Evolutionary conservation across 2,329 filamentous ascomycete genomes (phyloP).

Genomic region (Ophiostoma fasciatum): DNA sequence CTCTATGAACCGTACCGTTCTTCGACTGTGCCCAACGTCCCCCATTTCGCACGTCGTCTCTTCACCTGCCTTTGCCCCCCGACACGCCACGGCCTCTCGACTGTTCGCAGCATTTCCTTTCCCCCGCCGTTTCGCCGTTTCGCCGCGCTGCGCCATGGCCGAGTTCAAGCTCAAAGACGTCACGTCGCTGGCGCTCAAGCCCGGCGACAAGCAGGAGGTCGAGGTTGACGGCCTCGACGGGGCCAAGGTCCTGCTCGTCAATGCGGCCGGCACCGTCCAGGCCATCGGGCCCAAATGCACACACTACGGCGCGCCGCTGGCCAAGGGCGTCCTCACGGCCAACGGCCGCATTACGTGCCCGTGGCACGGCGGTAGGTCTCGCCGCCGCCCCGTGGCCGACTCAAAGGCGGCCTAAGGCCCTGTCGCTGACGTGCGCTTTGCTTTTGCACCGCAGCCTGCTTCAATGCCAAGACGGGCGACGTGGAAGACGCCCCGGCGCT

Average conservation of each 20-base stretch:
- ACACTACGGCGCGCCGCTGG: constrained; percentile 78
- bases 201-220: constrained; percentile 72
- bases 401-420: background rate
- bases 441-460: constrained; percentile 54
- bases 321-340: constrained; percentile 69
- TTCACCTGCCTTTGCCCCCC: background rate
- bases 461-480: constrained; percentile 76
- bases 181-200: constrained; percentile 56
- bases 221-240: constrained; percentile 81
- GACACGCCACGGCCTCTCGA: background rate
- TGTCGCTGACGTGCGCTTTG: constrained; percentile 3
- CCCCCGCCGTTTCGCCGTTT: constrained; percentile 3
- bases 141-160: constrained; percentile 27
- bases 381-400: background rate
- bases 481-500: constrained; percentile 90
- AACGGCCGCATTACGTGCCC: constrained; percentile 81
- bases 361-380: constrained; percentile 73
- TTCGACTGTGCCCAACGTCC: background rate
- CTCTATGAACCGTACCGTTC: background rate
- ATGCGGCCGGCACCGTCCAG: constrained; percentile 59
- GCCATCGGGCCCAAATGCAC: constrained; percentile 74
- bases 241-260: constrained; percentile 76
- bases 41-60: background rate
- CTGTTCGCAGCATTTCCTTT: background rate
- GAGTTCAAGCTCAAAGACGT: constrained; percentile 63